Conservation (phyloP, 768 basidiomycete species). For the Boletus subcaerulescens region DNA sequence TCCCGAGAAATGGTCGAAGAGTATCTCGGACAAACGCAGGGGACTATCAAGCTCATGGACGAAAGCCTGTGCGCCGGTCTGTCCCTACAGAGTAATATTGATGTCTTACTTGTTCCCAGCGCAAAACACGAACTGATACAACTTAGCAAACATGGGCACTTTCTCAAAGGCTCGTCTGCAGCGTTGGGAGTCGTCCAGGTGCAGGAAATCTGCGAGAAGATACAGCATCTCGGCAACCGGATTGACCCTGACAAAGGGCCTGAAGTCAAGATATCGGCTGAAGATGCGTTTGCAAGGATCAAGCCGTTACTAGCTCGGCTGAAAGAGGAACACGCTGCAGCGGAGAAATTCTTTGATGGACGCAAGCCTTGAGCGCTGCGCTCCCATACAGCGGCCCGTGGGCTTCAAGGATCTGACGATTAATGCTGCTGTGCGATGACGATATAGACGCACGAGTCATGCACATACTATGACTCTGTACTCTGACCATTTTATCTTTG, state of each 20-base stretch:
- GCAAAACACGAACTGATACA: slow-evolving; percentile 53
- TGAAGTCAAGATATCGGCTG: slow-evolving; percentile 39
- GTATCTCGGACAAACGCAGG: slow-evolving; percentile 77
- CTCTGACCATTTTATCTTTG: slow-evolving; percentile 16
- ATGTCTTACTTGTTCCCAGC: slow-evolving; percentile 37
- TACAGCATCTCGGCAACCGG: slow-evolving; percentile 79
- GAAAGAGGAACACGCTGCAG: slow-evolving; percentile 65
- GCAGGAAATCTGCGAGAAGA: slow-evolving; percentile 81
- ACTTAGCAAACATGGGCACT: slow-evolving; percentile 83
- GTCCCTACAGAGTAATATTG: slow-evolving; percentile 8
- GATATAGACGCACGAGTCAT: slow-evolving; percentile 3
- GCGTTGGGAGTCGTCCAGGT: slow-evolving; percentile 85
- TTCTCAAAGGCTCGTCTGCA: slow-evolving; percentile 95
- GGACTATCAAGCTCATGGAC: slow-evolving; percentile 80
- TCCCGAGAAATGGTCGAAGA: slow-evolving; percentile 72
- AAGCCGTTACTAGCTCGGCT: slow-evolving; percentile 52
- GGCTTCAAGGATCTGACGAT: slow-evolving; percentile 2
- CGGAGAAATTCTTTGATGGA: slow-evolving; percentile 41
- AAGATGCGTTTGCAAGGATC: slow-evolving; percentile 61
- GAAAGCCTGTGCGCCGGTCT: slow-evolving; percentile 62
- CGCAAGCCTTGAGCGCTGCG: slow-evolving; percentile 1
- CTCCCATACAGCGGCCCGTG: background rate
- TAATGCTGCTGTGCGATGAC: slow-evolving; percentile 11
- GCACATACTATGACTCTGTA: slow-evolving; percentile 22
- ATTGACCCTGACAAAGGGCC: slow-evolving; percentile 52